phyloP scores from a whole-genome alignment of 1,284 basidiomycete genomes.

The Phaffia rhodozyma region DNA sequence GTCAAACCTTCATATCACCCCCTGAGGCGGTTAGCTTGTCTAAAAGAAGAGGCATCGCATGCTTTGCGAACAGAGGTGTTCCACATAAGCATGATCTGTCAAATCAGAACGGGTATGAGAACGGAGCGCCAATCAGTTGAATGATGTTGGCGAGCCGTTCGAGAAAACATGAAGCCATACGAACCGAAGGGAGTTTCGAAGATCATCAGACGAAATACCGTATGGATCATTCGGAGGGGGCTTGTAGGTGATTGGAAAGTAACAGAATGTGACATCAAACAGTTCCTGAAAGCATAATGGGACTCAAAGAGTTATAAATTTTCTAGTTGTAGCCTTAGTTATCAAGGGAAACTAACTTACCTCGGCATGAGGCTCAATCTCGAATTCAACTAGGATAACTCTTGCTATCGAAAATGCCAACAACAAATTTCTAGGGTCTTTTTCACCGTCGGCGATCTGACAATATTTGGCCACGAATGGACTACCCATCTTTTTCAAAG shows the following conservation, averaged over 20 bases:
- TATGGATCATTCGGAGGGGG: slow-evolving; percentile 92
- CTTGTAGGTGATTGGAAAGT: slow-evolving; percentile 96
- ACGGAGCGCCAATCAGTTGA: not conserved
- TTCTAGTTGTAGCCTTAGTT: not conserved
- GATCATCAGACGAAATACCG: slow-evolving; percentile 78
- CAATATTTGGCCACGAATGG: slow-evolving; percentile 66
- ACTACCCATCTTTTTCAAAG: slow-evolving; percentile 56
- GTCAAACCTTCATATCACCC: slow-evolving; percentile 62
- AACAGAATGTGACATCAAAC: slow-evolving; percentile 94
- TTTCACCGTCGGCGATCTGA: slow-evolving; percentile 78
- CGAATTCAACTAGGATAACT: slow-evolving; percentile 78
- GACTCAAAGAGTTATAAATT: not conserved
- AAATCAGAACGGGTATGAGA: not conserved
- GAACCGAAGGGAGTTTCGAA: slow-evolving; percentile 62
- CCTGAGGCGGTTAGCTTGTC: slow-evolving; percentile 84
- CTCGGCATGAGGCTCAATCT: slow-evolving; percentile 60
- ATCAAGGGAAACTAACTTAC: slow-evolving; percentile 38
- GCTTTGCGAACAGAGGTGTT: slow-evolving; percentile 66
- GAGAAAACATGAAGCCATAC: not conserved
- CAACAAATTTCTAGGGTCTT: slow-evolving; percentile 90
- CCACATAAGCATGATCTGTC: slow-evolving; percentile 53
- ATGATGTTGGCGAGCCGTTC: not conserved
- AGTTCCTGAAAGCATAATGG: slow-evolving; percentile 47
- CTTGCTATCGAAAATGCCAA: slow-evolving; percentile 77
- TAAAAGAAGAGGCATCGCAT: slow-evolving; percentile 77